phyloP scores from a whole-genome alignment of 352 stramenopile genomes.

The Phytopythium vexans region DNA sequence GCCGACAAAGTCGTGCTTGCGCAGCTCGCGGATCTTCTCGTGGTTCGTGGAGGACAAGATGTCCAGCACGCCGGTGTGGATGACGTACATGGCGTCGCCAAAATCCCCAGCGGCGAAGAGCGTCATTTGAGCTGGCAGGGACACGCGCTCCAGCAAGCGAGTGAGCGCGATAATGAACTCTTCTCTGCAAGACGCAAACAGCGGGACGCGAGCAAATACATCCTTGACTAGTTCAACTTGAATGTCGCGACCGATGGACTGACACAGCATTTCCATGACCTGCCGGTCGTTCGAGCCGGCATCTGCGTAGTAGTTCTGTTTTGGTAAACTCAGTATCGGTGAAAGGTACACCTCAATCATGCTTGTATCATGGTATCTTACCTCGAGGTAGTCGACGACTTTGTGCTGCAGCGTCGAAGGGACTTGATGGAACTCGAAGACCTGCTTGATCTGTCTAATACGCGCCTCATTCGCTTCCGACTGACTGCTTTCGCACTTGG shows the following conservation, averaged over 20 bases:
- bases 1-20: conserved; percentile 43
- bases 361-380: conserved; percentile 12
- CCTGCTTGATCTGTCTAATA: conserved; percentile 58
- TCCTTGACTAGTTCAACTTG: conserved; percentile 41
- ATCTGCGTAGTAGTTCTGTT: conserved; percentile 37
- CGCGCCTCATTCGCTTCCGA: conserved; percentile 34
- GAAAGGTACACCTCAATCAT: background rate
- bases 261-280: conserved; percentile 36
- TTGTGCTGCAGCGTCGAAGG: conserved; percentile 30
- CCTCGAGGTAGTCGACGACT: conserved; percentile 42
- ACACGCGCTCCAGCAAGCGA: conserved; percentile 38
- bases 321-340: conserved; percentile 2
- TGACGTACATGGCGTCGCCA: conserved; percentile 54
- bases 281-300: conserved; percentile 44
- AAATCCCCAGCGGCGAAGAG: conserved; percentile 34
- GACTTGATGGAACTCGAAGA: conserved; percentile 49
- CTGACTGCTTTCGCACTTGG: conserved; percentile 55
- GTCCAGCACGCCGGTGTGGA: conserved; percentile 36
- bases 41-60: conserved; percentile 27
- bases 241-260: conserved; percentile 50
- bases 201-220: conserved; percentile 31
- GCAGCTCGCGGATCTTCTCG: conserved; percentile 38
- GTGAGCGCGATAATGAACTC: conserved; percentile 42
- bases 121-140: conserved; percentile 32
- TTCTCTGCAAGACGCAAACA: conserved; percentile 37